Evolutionary conservation across 2,329 filamentous ascomycete species (phyloP).

Genomic region (Rhynchosporium secalis): DNA sequence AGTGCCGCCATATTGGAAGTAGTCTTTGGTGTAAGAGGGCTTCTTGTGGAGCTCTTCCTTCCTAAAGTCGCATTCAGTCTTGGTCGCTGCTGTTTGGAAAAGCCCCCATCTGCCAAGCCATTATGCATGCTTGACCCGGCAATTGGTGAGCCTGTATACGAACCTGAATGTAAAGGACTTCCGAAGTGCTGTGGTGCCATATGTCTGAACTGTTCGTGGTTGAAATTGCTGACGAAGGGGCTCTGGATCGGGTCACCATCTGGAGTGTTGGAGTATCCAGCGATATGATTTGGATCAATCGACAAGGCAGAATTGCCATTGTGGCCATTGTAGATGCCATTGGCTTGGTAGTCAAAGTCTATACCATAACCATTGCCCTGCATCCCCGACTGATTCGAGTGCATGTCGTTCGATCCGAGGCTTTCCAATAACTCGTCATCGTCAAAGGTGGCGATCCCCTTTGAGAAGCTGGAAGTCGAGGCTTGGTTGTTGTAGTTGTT

Average conservation of each 20-base stretch:
- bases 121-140: conserved; percentile 51
- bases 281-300: conserved; percentile 67
- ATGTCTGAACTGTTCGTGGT: conserved; percentile 72
- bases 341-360: conserved; percentile 57
- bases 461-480: conserved; percentile 68
- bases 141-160: conserved; percentile 53
- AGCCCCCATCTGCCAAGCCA: conserved; percentile 43
- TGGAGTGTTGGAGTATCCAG: conserved; percentile 86
- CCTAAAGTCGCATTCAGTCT: conserved; percentile 54
- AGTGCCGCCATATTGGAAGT: conserved; percentile 68
- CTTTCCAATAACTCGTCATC: conserved; percentile 87
- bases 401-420: conserved; percentile 49
- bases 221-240: conserved; percentile 79
- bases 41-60: conserved; percentile 69
- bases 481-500: conserved; percentile 58
- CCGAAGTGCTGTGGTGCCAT: conserved; percentile 61
- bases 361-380: conserved; percentile 54
- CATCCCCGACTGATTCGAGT: conserved; percentile 48
- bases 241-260: conserved; percentile 91
- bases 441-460: conserved; percentile 74
- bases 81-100: conserved; percentile 54
- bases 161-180: conserved; percentile 55
- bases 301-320: conserved; percentile 58
- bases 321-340: conserved; percentile 51
- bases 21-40: conserved; percentile 86